Evolutionary conservation across 225 moss, liverwort and hornwort species (phyloP), one percentile per base, ranked within the genome.

Genomic region (Ulota crispa): DNA sequence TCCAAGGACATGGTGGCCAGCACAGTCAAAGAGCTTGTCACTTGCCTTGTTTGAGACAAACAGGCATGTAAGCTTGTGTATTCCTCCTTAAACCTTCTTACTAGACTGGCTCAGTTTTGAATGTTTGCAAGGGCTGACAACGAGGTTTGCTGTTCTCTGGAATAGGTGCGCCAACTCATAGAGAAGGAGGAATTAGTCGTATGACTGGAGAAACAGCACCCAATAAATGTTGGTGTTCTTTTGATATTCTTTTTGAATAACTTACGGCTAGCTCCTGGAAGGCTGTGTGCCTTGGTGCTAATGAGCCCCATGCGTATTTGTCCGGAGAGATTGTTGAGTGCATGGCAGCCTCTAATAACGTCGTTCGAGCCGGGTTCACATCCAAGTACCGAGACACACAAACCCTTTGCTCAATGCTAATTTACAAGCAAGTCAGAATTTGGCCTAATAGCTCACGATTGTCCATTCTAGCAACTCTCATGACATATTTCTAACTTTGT

Each of bases 311-410:
- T 81, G 98, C 98, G 5, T 98, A 98, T 74, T 77, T 98, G 28
- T 89, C 90, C 69, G 98, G 98, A 53, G 93, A 98, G 75, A 93
- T 92, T 64, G 73, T 98, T 6, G 98, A 98, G 86, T 98, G 98
- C 88, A 98, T 98, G 98, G 98, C 98, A n/a, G 88, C 98, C 78
- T 98, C 98, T 16, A 95, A 98, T 87, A 95, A 98, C 61, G 98
- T 98, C 41, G 95, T 98, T 30, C 91, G 98, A 10, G 98, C 98
- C 43, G 98, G 98, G 53, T 89, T 98, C 80, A 98, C 98, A 36
- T 92, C 95, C 42, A 98, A 98, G 90, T 94, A 85, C 60, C 88
- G 92, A n/a, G 98, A 95, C 85, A 98, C 95, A 10, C 70, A 83
- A 73, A 98, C 92, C 21, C 95, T 98, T 16, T 95, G 94, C 73